Conservation (phyloP, 805 yeast species). For the Yarrowia phangngaensis region DNA sequence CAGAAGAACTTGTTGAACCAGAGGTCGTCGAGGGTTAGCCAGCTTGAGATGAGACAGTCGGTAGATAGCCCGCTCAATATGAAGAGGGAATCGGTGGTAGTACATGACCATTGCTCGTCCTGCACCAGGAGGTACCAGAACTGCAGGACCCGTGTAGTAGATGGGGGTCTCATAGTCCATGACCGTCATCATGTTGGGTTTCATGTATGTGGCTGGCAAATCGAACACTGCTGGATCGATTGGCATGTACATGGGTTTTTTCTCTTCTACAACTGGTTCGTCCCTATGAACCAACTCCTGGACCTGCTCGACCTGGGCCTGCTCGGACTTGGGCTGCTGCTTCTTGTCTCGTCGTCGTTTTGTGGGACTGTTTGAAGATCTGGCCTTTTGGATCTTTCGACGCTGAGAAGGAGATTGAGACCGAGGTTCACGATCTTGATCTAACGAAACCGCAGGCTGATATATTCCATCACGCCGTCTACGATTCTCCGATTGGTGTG, state of each 20-base stretch:
- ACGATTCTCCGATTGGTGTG: not conserved
- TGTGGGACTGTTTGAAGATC: slow-evolving; percentile 14
- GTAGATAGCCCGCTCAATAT: slow-evolving; percentile 93
- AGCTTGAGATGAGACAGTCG: slow-evolving; percentile 86
- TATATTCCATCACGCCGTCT: not conserved
- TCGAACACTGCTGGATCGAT: slow-evolving; percentile 19
- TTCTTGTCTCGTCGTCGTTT: slow-evolving; percentile 22
- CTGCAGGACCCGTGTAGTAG: slow-evolving; percentile 22
- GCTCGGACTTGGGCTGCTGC: slow-evolving; percentile 20
- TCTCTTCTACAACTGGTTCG: not conserved
- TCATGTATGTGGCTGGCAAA: slow-evolving; percentile 14
- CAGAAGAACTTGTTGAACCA: slow-evolving; percentile 85
- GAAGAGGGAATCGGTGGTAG: slow-evolving; percentile 73
- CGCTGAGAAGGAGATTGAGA: slow-evolving; percentile 26
- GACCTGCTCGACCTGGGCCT: slow-evolving; percentile 18
- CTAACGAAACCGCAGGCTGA: not conserved
- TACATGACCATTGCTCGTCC: slow-evolving; percentile 37
- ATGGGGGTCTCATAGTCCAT: slow-evolving; percentile 26
- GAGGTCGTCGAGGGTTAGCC: slow-evolving; percentile 88
- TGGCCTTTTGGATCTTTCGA: slow-evolving; percentile 20
- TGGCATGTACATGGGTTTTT: slow-evolving; percentile 25
- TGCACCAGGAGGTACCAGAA: slow-evolving; percentile 14
- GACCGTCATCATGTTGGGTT: slow-evolving; percentile 26
- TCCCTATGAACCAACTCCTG: slow-evolving; percentile 16
- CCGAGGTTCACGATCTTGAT: slow-evolving; percentile 22